Conservation (phyloP, 768 basidiomycete species). For the Mycena metata region DNA sequence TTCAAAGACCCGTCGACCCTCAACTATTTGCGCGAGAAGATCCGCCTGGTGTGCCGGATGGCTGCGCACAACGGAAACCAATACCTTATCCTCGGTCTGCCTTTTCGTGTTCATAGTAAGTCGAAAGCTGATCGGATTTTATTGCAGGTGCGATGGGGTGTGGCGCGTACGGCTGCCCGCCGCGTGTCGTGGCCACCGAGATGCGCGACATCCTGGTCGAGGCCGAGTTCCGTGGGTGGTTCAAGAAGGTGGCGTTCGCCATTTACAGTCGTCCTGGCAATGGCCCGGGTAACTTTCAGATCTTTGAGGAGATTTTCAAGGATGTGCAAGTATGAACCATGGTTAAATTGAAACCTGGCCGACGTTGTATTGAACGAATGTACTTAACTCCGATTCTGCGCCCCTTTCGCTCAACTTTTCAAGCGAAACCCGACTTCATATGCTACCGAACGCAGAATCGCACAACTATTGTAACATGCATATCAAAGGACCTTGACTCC, state of each 20-base stretch:
- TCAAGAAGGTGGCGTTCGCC: slow-evolving; percentile 56
- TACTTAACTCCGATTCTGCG: no score
- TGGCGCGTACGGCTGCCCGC: slow-evolving; percentile 59
- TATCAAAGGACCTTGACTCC: slow-evolving; percentile 28
- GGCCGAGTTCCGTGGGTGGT: slow-evolving; percentile 59
- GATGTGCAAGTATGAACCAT: slow-evolving; percentile 42
- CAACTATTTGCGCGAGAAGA: slow-evolving; percentile 57
- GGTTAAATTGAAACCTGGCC: background rate
- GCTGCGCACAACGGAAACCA: slow-evolving; percentile 54
- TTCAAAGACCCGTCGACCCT: slow-evolving; percentile 46
- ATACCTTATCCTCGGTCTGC: slow-evolving; percentile 55
- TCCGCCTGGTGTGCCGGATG: slow-evolving; percentile 59
- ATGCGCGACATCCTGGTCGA: slow-evolving; percentile 59
- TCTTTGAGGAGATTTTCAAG: slow-evolving; percentile 54
- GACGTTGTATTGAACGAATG: no score
- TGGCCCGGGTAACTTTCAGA: slow-evolving; percentile 51
- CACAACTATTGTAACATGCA: background rate
- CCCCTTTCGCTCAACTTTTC: no score
- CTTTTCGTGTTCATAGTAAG: background rate
- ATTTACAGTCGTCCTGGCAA: slow-evolving; percentile 51
- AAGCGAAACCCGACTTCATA: no score
- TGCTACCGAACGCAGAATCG: no score
- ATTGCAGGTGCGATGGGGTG: slow-evolving; percentile 59
- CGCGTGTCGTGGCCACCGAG: slow-evolving; percentile 54
- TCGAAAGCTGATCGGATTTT: background rate